Conservation (phyloP, 306 rosid species). For the Neltuma alba region DNA sequence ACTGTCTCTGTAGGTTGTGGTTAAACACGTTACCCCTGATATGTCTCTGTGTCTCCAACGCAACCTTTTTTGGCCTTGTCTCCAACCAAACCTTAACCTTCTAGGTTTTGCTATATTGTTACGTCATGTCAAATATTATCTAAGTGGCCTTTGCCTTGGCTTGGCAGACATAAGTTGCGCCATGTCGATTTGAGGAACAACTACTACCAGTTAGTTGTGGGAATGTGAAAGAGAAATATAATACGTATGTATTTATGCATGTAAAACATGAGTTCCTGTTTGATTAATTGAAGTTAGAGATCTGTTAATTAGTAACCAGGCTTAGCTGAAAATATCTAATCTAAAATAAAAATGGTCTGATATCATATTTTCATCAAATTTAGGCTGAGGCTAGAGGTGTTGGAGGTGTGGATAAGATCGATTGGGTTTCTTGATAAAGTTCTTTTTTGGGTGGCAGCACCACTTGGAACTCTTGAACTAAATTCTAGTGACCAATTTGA, state of each 20-base stretch:
- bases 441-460: not conserved
- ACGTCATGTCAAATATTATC: not conserved
- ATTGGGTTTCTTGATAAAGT: not conserved
- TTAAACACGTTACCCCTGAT: not conserved
- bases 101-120: not conserved
- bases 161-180: not conserved
- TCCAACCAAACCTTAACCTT: not conserved
- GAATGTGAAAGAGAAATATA: no score
- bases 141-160: not conserved
- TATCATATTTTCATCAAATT: not conserved
- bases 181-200: not conserved
- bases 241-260: no score
- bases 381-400: not conserved
- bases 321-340: conserved; percentile 1
- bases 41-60: not conserved
- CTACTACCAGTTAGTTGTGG: not conserved
- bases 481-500: not conserved
- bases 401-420: not conserved
- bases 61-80: no score
- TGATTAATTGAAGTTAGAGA: no score
- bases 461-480: not conserved
- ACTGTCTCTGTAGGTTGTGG: not conserved
- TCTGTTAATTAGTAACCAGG: not conserved
- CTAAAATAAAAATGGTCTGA: not conserved
- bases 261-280: no score